Percentiles rank a stretch among this genome's conserved stretches.
phyloP scores from a whole-genome alignment of 2,329 filamentous ascomycete genomes.

The Fusarium sterilihyphosum region DNA sequence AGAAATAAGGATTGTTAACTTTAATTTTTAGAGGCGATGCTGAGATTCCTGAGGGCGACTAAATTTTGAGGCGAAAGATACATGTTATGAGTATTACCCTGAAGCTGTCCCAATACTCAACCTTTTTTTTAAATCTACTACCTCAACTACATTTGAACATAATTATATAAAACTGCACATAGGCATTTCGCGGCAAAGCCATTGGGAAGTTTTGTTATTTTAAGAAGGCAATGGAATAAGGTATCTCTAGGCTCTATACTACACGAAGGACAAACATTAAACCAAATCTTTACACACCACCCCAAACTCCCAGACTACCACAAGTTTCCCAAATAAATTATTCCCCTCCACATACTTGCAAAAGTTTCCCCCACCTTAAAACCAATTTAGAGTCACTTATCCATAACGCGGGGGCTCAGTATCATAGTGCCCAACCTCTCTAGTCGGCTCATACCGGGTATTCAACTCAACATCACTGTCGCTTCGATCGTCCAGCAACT shows the following conservation, averaged over 20 bases:
- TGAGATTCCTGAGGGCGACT: too few relatives aligned
- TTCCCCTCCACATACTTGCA: accelerated
- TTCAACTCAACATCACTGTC: constrained; percentile 29
- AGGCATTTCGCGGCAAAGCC: accelerated
- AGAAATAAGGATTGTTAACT: too few relatives aligned
- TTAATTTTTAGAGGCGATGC: too few relatives aligned
- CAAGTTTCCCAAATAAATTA: too few relatives aligned
- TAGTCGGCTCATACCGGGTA: neutral
- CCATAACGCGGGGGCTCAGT: neutral
- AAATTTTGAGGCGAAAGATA: too few relatives aligned
- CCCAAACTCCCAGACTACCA: neutral
- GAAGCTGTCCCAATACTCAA: constrained; percentile 10
- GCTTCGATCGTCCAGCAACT: constrained; percentile 23
- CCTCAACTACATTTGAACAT: accelerated
- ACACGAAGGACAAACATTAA: neutral
- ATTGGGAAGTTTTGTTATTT: too few relatives aligned
- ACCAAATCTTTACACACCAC: accelerated
- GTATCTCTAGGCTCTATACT: neutral
- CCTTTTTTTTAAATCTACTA: neutral
- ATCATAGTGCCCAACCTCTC: neutral
- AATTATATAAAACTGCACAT: too few relatives aligned
- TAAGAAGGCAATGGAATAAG: accelerated
- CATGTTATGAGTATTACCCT: constrained; percentile 2
- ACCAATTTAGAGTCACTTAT: accelerated
- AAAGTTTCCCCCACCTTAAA: neutral